phyloP scores from a whole-genome alignment of 495 filamentous ascomycete genomes.

The Pseudomonodictys pantanalensis region DNA sequence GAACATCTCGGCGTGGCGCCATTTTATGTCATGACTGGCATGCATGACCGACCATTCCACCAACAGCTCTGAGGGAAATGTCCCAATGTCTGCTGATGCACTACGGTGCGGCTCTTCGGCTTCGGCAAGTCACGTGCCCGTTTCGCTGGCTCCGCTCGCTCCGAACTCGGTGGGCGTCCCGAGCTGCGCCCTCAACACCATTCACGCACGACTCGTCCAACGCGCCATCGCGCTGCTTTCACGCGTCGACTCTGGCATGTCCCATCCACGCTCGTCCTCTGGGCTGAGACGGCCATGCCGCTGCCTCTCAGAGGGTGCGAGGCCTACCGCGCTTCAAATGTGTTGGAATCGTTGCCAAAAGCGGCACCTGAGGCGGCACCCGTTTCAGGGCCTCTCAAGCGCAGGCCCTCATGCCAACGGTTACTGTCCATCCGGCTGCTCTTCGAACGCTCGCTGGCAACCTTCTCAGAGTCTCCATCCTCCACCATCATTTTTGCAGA shows the following conservation, averaged over 20 bases:
- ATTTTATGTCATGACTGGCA: too few species aligned
- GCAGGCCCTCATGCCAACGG: conserved; percentile 29
- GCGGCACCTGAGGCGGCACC: conserved; percentile 23
- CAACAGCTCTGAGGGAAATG: too few species aligned
- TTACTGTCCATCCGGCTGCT: conserved; percentile 22
- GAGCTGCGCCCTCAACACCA: neutral
- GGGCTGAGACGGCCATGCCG: conserved; percentile 28
- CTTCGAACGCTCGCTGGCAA: conserved; percentile 25
- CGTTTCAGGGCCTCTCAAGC: conserved; percentile 28
- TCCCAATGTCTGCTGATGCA: too few species aligned
- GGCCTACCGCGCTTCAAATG: conserved; percentile 31
- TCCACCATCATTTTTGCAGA: conserved; percentile 5
- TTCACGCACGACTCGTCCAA: neutral
- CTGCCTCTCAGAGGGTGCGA: conserved; percentile 15
- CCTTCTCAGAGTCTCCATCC: conserved; percentile 14
- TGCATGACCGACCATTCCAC: too few species aligned
- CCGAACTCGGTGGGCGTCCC: too few species aligned
- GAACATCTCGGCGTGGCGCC: too few species aligned
- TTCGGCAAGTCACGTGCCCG: too few species aligned
- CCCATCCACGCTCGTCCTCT: conserved; percentile 5
- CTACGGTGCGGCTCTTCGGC: too few species aligned
- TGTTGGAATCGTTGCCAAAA: conserved; percentile 28
- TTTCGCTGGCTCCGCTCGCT: too few species aligned
- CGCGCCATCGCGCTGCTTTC: neutral
- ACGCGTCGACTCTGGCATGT: conserved; percentile 9